phyloP scores from a whole-genome alignment of 345 rosid genomes.

The Syzygium oleosum region DNA sequence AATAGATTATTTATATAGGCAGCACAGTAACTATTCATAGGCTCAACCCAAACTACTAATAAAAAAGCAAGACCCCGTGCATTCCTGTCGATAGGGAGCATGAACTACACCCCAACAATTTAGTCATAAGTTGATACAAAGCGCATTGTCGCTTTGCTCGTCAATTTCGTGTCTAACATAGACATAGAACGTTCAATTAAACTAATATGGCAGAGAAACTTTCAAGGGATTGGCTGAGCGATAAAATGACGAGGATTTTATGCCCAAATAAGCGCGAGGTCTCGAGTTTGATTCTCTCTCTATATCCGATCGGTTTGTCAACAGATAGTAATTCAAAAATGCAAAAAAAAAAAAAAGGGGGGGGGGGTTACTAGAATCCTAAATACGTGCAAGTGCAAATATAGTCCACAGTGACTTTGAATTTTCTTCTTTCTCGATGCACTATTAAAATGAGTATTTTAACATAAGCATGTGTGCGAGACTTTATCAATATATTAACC shows the following conservation, averaged over 20 bases:
- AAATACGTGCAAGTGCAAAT: not conserved
- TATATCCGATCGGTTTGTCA: not conserved
- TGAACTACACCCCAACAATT: no score
- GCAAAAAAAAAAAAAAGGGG: not conserved
- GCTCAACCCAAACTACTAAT: no score
- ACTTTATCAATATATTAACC: not conserved
- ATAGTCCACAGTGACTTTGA: not conserved
- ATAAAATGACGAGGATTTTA: not conserved
- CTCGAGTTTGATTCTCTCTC: not conserved
- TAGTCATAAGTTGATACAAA: not conserved
- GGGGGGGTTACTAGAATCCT: not conserved
- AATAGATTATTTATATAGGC: no score
- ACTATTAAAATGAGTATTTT: not conserved
- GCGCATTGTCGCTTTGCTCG: rapidly evolving
- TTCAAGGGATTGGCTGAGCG: not conserved
- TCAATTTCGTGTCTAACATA: not conserved
- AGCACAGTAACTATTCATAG: no score
- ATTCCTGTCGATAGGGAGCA: no score
- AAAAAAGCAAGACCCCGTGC: no score
- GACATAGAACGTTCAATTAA: not conserved
- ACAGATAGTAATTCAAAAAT: not conserved
- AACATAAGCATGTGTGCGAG: not conserved
- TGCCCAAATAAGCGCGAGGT: not conserved
- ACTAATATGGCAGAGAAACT: not conserved
- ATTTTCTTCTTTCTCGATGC: not conserved